Percentiles rank a stretch among this genome's conserved stretches.
These are phyloP conservation scores for Pseudogymnoascus sp. DNA, from an alignment of 2,329 filamentous ascomycete genomes.

Conservation along the genomic window DNA sequence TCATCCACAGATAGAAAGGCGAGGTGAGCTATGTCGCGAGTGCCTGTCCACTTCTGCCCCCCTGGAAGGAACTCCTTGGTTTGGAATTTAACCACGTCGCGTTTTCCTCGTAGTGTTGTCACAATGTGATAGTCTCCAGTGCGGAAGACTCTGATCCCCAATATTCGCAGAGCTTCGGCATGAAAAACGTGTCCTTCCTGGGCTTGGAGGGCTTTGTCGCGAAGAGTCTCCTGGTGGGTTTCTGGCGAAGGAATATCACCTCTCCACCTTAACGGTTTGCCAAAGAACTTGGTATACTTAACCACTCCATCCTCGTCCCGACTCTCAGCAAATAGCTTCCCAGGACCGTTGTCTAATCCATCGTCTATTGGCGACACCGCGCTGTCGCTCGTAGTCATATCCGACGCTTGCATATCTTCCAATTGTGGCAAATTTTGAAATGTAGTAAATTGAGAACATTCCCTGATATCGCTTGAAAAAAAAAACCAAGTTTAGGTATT, in stretches of 20 bases:
- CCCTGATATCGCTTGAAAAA: neutral
- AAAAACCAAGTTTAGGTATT: neutral
- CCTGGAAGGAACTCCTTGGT: neutral
- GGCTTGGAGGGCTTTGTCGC: neutral
- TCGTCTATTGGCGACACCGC: neutral
- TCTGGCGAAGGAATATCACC: neutral
- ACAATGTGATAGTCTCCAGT: neutral
- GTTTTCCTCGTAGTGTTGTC: neutral
- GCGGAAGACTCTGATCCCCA: slow-evolving; percentile 1
- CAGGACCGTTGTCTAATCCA: neutral
- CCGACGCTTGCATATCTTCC: neutral
- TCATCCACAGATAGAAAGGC: neutral
- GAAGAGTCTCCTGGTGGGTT: neutral
- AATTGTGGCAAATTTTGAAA: neutral
- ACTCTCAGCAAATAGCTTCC: neutral
- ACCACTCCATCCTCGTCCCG: neutral
- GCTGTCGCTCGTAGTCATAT: neutral
- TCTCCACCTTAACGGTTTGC: neutral
- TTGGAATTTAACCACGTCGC: slow-evolving; percentile 3
- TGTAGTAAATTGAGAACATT: neutral
- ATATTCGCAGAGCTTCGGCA: neutral
- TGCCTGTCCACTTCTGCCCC: neutral
- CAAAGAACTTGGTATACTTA: neutral
- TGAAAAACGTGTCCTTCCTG: slow-evolving; percentile 3
- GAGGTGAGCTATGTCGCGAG: neutral